Percentiles rank a stretch among this genome's conserved stretches.
Conservation (phyloP, 2,329 filamentous ascomycete species). For the Phialocephala subalpina region DNA sequence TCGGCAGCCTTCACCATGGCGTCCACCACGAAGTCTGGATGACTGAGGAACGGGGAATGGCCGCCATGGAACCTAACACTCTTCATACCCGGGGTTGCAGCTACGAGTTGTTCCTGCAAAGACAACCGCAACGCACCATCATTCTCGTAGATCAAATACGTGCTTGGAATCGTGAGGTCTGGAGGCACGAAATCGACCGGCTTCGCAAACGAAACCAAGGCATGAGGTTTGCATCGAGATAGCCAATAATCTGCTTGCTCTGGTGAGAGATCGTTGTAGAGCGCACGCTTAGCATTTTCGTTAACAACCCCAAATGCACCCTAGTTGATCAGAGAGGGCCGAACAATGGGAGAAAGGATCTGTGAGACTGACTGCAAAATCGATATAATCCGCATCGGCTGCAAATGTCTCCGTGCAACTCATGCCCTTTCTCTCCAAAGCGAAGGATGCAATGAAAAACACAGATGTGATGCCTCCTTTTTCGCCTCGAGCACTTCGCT, state of each 20-base stretch:
- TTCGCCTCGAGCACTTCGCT: conserved; percentile 45
- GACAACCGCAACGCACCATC: conserved; percentile 14
- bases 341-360: background rate
- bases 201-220: background rate
- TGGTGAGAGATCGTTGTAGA: conserved; percentile 13
- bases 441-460: conserved; percentile 24
- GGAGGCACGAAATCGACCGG: conserved; percentile 17
- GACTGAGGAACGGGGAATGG: conserved; percentile 27
- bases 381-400: background rate
- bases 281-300: background rate
- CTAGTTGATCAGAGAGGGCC: background rate
- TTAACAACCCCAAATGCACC: background rate
- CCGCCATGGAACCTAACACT: conserved; percentile 8
- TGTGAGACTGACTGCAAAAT: background rate
- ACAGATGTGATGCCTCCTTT: conserved; percentile 44
- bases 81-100: conserved; percentile 17
- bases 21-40: conserved; percentile 18
- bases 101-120: conserved; percentile 17
- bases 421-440: conserved; percentile 7
- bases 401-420: background rate
- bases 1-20: conserved; percentile 18
- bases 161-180: conserved; percentile 16
- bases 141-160: conserved; percentile 14
- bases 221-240: background rate
- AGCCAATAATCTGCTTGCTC: conserved; percentile 9